Evolutionary conservation across 73 alveolate species (phyloP), one percentile per base, ranked within the genome.

Genomic region (Urostyla sp.): DNA sequence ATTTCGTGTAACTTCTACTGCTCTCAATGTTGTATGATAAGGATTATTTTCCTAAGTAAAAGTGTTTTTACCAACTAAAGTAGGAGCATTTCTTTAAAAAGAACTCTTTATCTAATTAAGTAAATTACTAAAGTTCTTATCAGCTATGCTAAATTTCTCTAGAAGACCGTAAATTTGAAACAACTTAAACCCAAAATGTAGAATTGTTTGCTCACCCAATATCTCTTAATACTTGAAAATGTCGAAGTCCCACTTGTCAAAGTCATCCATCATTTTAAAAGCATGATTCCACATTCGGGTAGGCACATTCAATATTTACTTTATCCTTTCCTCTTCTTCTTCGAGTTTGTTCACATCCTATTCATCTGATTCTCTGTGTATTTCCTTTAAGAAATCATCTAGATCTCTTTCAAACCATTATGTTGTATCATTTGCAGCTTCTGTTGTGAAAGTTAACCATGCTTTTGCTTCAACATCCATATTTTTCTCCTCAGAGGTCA

Each of bases 181-280:
- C 10, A 90, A 45, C 34, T 75, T 75, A 35, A 90, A 85, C 7
- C 91, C 89, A 55, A 90, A 85, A 79, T 85, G 93, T n/a, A 84
- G 31, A 0, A 90, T 72, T 18, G 91, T 52, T 5, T 72, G 37
- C 21, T 85, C 90, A 5, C 78, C 87, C 0, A 84, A 66, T 45
- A 77, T 38, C 35, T 79, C 88, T 59, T 52, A 53, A 72, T 85
- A 90, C 60, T 72, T 69, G 69, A 90, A 84, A 1, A 81, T 73
- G 44, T 90, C 90, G 51, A 90, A 90, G 30, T 89, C 86, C 96
- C 96, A 90, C 28, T 90, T 81, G 72, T 75, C 91, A 54, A 90
- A 84, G 56, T 79, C 92, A 44, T 90, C 96, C 81, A 90, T 59
- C 82, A 90, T 53, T 67, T 85, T 84, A 11, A 63, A 44, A n/a